These are phyloP conservation scores for Neurospora pannonica DNA, from an alignment of 495 filamentous ascomycete genomes.

Conservation along the genomic window DNA sequence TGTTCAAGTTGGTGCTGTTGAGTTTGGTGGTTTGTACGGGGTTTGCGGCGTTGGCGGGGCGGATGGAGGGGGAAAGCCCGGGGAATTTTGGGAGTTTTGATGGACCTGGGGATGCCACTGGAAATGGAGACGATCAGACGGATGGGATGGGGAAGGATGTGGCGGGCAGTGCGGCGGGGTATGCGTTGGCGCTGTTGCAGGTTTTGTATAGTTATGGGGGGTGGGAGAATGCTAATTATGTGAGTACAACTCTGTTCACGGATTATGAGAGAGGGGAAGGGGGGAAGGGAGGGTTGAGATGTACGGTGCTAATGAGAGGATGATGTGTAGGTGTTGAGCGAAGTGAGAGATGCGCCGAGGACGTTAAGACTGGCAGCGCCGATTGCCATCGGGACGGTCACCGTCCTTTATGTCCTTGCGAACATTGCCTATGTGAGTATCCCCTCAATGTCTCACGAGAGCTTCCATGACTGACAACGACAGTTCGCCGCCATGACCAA, in stretches of 20 bases:
- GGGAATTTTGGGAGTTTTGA: conserved; percentile 43
- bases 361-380: conserved; percentile 52
- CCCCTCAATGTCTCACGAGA: no score
- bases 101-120: conserved; percentile 8
- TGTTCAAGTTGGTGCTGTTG: conserved; percentile 55
- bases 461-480: background rate
- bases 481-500: conserved; percentile 55
- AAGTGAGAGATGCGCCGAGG: conserved; percentile 46
- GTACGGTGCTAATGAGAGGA: background rate
- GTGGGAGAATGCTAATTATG: conserved; percentile 51
- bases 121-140: background rate
- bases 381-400: conserved; percentile 43
- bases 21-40: conserved; percentile 51
- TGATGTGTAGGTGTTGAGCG: conserved; percentile 32
- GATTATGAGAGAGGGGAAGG: background rate
- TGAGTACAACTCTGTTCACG: conserved; percentile 5
- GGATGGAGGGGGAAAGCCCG: conserved; percentile 6
- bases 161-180: conserved; percentile 25
- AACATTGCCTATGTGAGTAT: conserved; percentile 43
- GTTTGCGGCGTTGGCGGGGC: conserved; percentile 31
- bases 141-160: background rate
- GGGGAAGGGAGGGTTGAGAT: no score
- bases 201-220: conserved; percentile 54
- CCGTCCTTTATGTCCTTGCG: conserved; percentile 51
- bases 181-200: conserved; percentile 49